Base-by-base conservation (phyloP, 2,329 filamentous ascomycete species). In the Sarocladiaceae sp. region DNA sequence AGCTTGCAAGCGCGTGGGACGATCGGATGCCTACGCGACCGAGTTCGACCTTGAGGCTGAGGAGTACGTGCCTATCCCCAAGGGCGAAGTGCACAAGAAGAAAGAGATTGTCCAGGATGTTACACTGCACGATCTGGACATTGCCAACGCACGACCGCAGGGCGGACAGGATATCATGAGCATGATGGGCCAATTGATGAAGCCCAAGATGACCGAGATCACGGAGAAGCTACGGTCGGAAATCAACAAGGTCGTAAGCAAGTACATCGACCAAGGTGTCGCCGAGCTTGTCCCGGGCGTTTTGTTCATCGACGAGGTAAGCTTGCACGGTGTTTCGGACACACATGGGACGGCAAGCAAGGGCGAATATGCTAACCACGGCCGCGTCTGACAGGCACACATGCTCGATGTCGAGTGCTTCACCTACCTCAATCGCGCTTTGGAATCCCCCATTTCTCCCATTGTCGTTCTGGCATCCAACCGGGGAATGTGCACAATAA, bases 161-260 rank as follows among this genome's bases (percentile, higher is more conserved):
- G 93, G 93, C 44, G 93, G 93, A 34, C 93, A 98, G 73, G 93
- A 98, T 65, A 95, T 98, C 53, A 97, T 98, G 90, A 96, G 90
- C 72, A 97, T 98, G 93, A 97, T 98, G 91, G 93, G 93, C 57
- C 93, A 98, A 68, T 71, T 98, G 59, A 96, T 97, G 89, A 97
- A 97, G 77, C 93, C 93, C 50, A 94, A 94, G 73, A 96, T 96
- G 82, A 98, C 93, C 5, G 93, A 98, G 65, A 97, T 98, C 59
- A 98, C 93, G 23, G 93, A 98, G 68, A 98, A 98, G 73, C 72
- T 98, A 59, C 81, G 93, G 48, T 74, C 80, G 45, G 93, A 98
- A 70, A 97, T 98, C 72, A 96, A 98, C 79, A 97, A 97, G 72
- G 91, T 98, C 23, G 93, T 98, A 54, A 95, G 89, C 75, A 89